Conservation (phyloP, 306 rosid genomes). For the Casuarina cunninghamiana region DNA sequence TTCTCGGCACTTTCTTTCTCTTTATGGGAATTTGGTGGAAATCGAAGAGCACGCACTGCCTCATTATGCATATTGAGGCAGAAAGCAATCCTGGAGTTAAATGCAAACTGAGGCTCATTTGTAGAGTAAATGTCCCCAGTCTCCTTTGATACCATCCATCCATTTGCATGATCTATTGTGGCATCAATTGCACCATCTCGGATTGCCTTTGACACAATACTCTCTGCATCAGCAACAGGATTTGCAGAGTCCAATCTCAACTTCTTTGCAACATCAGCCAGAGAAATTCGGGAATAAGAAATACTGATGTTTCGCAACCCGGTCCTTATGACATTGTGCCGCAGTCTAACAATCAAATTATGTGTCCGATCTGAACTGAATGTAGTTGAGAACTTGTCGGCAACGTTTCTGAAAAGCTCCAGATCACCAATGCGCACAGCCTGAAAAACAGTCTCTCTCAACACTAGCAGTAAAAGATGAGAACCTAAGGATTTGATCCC, state of each 20-base stretch:
- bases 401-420: conserved; percentile 88
- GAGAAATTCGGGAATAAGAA: conserved; percentile 91
- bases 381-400: conserved; percentile 75
- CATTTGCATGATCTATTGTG: conserved; percentile 75
- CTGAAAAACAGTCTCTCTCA: conserved; percentile 42
- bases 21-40: conserved; percentile 63
- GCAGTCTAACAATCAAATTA: conserved; percentile 89
- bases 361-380: conserved; percentile 79
- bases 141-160: conserved; percentile 97
- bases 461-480: conserved; percentile 15
- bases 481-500: neutral
- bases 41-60: conserved; percentile 83
- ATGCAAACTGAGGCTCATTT: conserved; percentile 91
- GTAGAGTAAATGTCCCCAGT: conserved; percentile 98
- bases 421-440: conserved; percentile 97
- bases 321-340: conserved; percentile 94
- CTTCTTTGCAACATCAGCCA: conserved; percentile 85
- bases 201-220: conserved; percentile 96
- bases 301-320: conserved; percentile 97
- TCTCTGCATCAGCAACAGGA: conserved; percentile 82
- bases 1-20: conserved; percentile 67
- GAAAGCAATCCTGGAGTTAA: conserved; percentile 91
- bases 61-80: conserved; percentile 98
- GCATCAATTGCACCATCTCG: conserved; percentile 85
- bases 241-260: conserved; percentile 81